Percentiles rank a stretch among this genome's conserved stretches.
phyloP scores from a whole-genome alignment of 1,139 yeast genomes.

The Kodamaea fungicola region DNA sequence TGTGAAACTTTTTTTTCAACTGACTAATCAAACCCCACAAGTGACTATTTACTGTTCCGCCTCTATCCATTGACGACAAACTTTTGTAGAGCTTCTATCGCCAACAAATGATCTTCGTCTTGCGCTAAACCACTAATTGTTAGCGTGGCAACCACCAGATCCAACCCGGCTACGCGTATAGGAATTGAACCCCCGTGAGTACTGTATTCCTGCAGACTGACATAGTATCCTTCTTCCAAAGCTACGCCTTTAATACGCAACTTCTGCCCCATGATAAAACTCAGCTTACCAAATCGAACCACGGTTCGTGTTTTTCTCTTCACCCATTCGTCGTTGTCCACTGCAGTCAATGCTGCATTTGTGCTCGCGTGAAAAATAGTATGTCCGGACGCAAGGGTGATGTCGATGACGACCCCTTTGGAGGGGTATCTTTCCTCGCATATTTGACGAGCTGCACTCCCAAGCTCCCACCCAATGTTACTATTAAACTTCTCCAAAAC shows the following conservation, averaged over 20 bases:
- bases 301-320: slow-evolving; percentile 52
- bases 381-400: slow-evolving; percentile 49
- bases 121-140: slow-evolving; percentile 60
- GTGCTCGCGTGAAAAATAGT: slow-evolving; percentile 50
- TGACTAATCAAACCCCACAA: too few relatives aligned
- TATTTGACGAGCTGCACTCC: slow-evolving; percentile 27
- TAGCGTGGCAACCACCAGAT: slow-evolving; percentile 49
- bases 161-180: slow-evolving; percentile 40
- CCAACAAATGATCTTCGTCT: slow-evolving; percentile 44
- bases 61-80: slow-evolving; percentile 1
- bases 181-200: slow-evolving; percentile 66
- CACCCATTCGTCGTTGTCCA: slow-evolving; percentile 61
- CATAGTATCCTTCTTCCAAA: slow-evolving; percentile 38
- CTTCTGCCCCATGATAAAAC: slow-evolving; percentile 53
- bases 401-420: slow-evolving; percentile 47
- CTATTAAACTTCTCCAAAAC: slow-evolving; percentile 23
- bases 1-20: too few relatives aligned
- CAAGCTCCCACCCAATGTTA: slow-evolving; percentile 37
- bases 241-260: slow-evolving; percentile 26
- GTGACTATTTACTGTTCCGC: too few relatives aligned
- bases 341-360: slow-evolving; percentile 32
- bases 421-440: slow-evolving; percentile 19
- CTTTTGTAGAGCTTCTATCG: slow-evolving; percentile 16
- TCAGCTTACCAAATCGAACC: slow-evolving; percentile 49
- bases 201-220: slow-evolving; percentile 48